Percentiles rank a stretch among this genome's conserved stretches.
phyloP scores from a whole-genome alignment of 306 rosid genomes.

The Lathyrus aphaca region DNA sequence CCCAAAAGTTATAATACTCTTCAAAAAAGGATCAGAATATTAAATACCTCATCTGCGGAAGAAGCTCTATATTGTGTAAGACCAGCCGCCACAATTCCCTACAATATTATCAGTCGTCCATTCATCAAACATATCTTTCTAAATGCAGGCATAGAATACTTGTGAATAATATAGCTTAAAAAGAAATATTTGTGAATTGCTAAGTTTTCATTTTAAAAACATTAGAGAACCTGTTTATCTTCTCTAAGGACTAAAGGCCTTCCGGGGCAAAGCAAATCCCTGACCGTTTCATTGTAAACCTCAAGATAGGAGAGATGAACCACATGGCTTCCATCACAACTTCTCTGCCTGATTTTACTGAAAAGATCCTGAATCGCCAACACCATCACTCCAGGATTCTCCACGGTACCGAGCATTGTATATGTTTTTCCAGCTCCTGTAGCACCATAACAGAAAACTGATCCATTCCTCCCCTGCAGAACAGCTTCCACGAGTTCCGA shows the following conservation, averaged over 20 bases:
- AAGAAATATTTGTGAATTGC: background rate
- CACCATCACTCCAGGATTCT: conserved; percentile 98
- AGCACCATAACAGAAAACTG: conserved; percentile 96
- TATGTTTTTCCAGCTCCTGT: conserved; percentile 98
- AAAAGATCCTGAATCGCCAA: conserved; percentile 95
- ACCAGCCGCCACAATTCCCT: conserved; percentile 97
- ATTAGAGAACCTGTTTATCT: conserved; percentile 80
- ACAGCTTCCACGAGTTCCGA: conserved; percentile 93
- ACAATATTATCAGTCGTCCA: conserved; percentile 32
- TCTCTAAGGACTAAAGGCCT: conserved; percentile 94
- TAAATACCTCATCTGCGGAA: conserved; percentile 94
- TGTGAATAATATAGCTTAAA: background rate
- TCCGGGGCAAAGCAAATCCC: conserved; percentile 94
- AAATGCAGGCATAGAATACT: background rate
- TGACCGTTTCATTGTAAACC: conserved; percentile 92
- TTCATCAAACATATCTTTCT: conserved; percentile 29
- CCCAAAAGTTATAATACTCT: conserved; percentile 4
- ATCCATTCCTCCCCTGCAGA: conserved; percentile 93
- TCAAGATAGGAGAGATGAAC: conserved; percentile 94
- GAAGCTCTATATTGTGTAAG: conserved; percentile 94
- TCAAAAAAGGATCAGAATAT: conserved; percentile 28
- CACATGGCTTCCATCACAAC: conserved; percentile 84
- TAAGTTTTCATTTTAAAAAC: background rate
- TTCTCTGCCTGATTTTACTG: conserved; percentile 79
- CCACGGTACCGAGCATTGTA: conserved; percentile 92